These are phyloP conservation scores for Petasospora fabianii DNA, from an alignment of 1,139 yeast genomes.

Conservation along the genomic window DNA sequence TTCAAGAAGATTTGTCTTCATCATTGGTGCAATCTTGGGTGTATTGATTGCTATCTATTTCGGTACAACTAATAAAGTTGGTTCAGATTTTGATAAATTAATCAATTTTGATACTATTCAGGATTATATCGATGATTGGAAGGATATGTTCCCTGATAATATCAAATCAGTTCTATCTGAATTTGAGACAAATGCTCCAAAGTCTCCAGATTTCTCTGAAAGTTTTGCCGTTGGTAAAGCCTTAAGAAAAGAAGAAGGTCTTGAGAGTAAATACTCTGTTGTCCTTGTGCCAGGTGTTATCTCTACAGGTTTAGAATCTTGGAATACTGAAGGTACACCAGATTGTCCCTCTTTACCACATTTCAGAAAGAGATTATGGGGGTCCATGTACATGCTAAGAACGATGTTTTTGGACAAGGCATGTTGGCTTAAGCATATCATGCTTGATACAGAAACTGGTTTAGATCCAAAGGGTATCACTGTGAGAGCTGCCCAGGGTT, in stretches of 20 bases:
- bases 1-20: conserved; percentile 37
- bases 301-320: conserved; percentile 90
- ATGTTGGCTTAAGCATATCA: conserved; percentile 91
- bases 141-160: conserved; percentile 62
- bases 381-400: conserved; percentile 90
- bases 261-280: conserved; percentile 66
- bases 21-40: conserved; percentile 69
- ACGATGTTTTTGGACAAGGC: conserved; percentile 88
- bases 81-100: conserved; percentile 39
- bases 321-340: conserved; percentile 72
- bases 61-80: conserved; percentile 44
- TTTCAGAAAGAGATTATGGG: conserved; percentile 92
- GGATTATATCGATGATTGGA: conserved; percentile 60
- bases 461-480: conserved; percentile 82
- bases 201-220: conserved; percentile 55
- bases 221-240: conserved; percentile 85
- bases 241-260: conserved; percentile 48
- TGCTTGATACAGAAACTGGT: conserved; percentile 88
- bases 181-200: conserved; percentile 33
- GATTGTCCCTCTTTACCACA: conserved; percentile 84
- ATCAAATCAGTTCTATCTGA: conserved; percentile 60
- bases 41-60: conserved; percentile 60
- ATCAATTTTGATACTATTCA: conserved; percentile 51
- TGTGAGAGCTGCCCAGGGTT: conserved; percentile 90
- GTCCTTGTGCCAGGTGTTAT: conserved; percentile 95